phyloP scores from a whole-genome alignment of 2,329 filamentous ascomycete species.

The Gnomoniopsis sp. region DNA sequence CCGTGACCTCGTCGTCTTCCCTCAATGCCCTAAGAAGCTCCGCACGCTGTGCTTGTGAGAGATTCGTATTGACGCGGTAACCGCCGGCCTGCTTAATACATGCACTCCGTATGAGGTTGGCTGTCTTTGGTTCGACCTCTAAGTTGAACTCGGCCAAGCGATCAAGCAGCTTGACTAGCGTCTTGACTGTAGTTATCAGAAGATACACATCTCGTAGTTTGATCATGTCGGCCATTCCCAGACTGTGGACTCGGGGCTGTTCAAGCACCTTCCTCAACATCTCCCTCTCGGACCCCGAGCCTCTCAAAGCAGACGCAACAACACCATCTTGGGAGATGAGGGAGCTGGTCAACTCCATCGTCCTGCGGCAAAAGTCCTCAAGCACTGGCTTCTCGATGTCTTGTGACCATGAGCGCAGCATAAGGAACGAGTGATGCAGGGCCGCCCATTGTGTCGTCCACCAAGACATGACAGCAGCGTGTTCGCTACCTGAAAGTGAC shows the following conservation, averaged over 20 bases:
- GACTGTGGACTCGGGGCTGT: slow-evolving; percentile 58
- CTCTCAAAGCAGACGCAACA: slow-evolving; percentile 66
- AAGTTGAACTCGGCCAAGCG: slow-evolving; percentile 77
- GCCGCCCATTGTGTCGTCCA: slow-evolving; percentile 85
- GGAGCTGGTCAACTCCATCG: slow-evolving; percentile 87
- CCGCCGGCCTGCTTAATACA: slow-evolving; percentile 58
- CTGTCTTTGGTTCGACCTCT: slow-evolving; percentile 59
- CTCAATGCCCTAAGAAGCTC: slow-evolving; percentile 67
- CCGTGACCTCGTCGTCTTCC: slow-evolving; percentile 45
- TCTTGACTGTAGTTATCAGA: slow-evolving; percentile 73
- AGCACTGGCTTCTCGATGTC: slow-evolving; percentile 72
- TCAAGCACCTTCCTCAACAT: slow-evolving; percentile 53
- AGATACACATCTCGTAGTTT: slow-evolving; percentile 85
- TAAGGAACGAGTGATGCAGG: slow-evolving; percentile 75
- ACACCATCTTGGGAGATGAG: slow-evolving; percentile 83
- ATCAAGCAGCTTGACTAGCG: slow-evolving; percentile 79
- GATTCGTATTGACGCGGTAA: slow-evolving; percentile 68
- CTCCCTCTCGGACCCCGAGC: slow-evolving; percentile 31
- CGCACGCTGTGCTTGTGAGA: slow-evolving; percentile 79
- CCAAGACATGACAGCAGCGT: slow-evolving; percentile 66
- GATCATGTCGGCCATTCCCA: slow-evolving; percentile 82
- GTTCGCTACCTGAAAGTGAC: slow-evolving; percentile 57
- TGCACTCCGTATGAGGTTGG: slow-evolving; percentile 62
- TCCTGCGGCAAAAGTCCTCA: slow-evolving; percentile 90
- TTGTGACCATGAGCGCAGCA: slow-evolving; percentile 80